Base-by-base conservation (phyloP, 106 monocot genomes). In the Phalaenopsis aphrodite region DNA sequence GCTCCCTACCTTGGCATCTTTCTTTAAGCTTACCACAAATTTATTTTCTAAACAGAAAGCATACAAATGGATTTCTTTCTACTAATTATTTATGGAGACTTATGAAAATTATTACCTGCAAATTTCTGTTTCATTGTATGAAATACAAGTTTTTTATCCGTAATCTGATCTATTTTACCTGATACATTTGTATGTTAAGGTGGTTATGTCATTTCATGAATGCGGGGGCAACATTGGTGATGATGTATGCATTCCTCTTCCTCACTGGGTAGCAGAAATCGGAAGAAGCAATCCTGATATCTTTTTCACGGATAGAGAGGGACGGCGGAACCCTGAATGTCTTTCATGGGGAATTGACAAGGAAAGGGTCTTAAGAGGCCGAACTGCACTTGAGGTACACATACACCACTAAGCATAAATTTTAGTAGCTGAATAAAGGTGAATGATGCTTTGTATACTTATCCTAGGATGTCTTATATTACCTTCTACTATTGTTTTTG, bases 131-230 rank as follows among this genome's bases (percentile, higher is more conserved):
- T 41, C 41, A 43, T 74, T 42, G 0, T 74, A 74, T 4, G 19
- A 74, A 71, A 17, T 6, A 19, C 36, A 74, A 39, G 43, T 43
- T 12, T 39, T 3, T 69, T 37, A 12, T 39, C 69, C n/a, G 14
- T 39, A 42, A 43, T 49, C 49, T 49, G 42, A 76, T 49, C 30
- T 9, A 30, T 42, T 75, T 5, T 42, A 19, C n/a, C 76, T 76
- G 19, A 19, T 47, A 16, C 10, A 30, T 57, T 19, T 19, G 21
- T 16, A 52, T 55, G 47, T 39, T 23, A 84, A 98, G 98, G 98
- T 92, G 77, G 94, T 98, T 41, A 98, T 98, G 94, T 98, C 98
- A 61, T 98, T 98, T 86, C 94, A 98, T 90, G 94, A 98, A 87
- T 94, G 98, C 83, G 98, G 98, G 80, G 92, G 94, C 61, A 98